Conservation (phyloP, 768 basidiomycete species). For the Mycena olivaceomarginata region DNA sequence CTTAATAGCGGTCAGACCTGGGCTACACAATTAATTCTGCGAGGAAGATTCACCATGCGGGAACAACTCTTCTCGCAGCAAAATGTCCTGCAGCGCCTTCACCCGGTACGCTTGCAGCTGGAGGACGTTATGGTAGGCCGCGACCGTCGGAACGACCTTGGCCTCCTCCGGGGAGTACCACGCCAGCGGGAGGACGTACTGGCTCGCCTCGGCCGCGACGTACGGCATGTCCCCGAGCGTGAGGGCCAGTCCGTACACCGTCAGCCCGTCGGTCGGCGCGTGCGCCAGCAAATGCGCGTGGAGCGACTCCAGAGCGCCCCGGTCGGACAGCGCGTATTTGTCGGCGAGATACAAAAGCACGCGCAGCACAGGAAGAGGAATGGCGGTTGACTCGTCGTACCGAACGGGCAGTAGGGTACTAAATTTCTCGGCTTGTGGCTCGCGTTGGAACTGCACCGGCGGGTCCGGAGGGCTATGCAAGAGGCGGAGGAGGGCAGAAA, state of each 20-base stretch:
- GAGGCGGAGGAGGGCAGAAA: slow-evolving; percentile 73
- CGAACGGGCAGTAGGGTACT: slow-evolving; percentile 53
- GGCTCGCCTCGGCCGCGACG: slow-evolving; percentile 75
- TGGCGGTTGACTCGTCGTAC: slow-evolving; percentile 67
- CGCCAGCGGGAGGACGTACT: slow-evolving; percentile 75
- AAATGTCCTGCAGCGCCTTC: slow-evolving; percentile 68
- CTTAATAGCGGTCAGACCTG: slow-evolving; percentile 47
- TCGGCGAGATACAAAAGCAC: slow-evolving; percentile 75
- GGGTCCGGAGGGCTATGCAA: slow-evolving; percentile 73
- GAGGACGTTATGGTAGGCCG: slow-evolving; percentile 79
- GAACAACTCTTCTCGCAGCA: slow-evolving; percentile 79
- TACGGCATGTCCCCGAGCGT: slow-evolving; percentile 59
- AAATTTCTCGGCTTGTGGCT: slow-evolving; percentile 53
- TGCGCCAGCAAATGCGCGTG: slow-evolving; percentile 74
- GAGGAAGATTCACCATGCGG: slow-evolving; percentile 71
- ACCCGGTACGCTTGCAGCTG: slow-evolving; percentile 76
- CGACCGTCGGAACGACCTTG: slow-evolving; percentile 71
- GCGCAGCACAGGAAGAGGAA: slow-evolving; percentile 80
- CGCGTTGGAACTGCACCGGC: slow-evolving; percentile 57
- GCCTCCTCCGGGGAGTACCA: slow-evolving; percentile 72
- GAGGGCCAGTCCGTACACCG: slow-evolving; percentile 77
- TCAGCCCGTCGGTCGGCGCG: slow-evolving; percentile 69
- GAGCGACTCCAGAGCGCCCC: slow-evolving; percentile 62
- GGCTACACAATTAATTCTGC: background rate
- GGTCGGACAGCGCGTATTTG: slow-evolving; percentile 76